Conservation (phyloP, 208 protist species). For the Acanthamoeba divionensis region DNA sequence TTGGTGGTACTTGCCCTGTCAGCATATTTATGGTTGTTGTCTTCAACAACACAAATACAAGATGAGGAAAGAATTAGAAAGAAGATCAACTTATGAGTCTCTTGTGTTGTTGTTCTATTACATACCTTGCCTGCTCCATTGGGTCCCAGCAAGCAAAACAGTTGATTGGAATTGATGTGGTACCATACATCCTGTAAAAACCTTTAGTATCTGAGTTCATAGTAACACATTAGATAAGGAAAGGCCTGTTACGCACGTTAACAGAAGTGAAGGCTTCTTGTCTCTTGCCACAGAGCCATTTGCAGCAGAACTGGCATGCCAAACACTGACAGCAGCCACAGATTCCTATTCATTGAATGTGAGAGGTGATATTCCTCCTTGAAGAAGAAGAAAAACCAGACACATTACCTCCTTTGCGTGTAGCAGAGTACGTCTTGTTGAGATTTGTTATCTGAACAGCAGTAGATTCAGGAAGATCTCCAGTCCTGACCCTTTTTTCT, state of each 20-base stretch:
- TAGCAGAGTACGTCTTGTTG: conserved; percentile 48
- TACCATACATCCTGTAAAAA: conserved; percentile 35
- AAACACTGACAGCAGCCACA: not conserved
- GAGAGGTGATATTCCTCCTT: no score
- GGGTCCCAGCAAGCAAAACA: conserved; percentile 54
- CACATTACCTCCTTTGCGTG: not conserved
- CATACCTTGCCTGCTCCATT: conserved; percentile 45
- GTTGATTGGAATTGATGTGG: conserved; percentile 48
- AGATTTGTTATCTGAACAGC: conserved; percentile 63
- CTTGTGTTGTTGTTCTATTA: not conserved
- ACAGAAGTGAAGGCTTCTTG: not conserved
- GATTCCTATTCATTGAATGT: no score
- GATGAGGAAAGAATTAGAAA: not conserved
- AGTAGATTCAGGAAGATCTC: conserved; percentile 7
- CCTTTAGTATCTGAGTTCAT: no score
- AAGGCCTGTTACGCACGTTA: no score
- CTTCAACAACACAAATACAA: not conserved
- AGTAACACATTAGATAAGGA: no score
- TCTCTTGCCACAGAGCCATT: not conserved
- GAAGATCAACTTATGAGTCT: no score
- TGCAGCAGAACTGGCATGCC: not conserved
- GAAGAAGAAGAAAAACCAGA: no score
- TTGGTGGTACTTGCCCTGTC: conserved; percentile 80
- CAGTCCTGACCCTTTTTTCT: conserved; percentile 9
- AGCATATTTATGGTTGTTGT: conserved; percentile 75